A percentile compares a stretch with the other conserved stretches of the same genome.
Evolutionary conservation across 495 filamentous ascomycete species (phyloP).

Genomic region (Aspergillus saccharolyticus): DNA sequence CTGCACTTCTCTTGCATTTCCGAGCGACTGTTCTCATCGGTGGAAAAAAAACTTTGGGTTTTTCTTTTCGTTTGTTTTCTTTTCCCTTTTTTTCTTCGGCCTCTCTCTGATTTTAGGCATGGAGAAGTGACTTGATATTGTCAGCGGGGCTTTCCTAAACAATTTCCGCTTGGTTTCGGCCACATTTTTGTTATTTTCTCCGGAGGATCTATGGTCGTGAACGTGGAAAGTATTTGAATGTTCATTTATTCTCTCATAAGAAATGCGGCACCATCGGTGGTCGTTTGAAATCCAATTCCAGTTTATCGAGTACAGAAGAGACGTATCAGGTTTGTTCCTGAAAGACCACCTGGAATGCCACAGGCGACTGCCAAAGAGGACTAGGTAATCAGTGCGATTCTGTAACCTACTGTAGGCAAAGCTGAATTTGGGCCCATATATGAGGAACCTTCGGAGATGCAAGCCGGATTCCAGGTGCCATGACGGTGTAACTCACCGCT

Average conservation of each 20-base stretch:
- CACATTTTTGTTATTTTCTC: neutral
- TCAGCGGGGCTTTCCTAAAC: slow-evolving; percentile 8
- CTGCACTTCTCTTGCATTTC: slow-evolving; percentile 31
- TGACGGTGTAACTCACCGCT: neutral
- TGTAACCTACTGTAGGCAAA: too few relatives aligned
- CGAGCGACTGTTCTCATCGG: slow-evolving; percentile 31
- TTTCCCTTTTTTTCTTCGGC: too few relatives aligned
- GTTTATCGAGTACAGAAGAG: neutral
- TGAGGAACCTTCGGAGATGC: neutral
- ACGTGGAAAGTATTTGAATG: neutral
- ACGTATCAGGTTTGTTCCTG: neutral
- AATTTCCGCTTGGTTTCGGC: slow-evolving; percentile 19
- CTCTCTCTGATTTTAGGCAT: too few relatives aligned
- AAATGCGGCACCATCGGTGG: neutral
- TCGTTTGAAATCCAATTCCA: neutral
- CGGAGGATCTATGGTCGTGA: slow-evolving; percentile 2
- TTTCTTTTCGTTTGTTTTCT: too few relatives aligned
- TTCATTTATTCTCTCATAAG: neutral
- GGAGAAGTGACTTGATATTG: too few relatives aligned
- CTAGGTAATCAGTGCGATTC: neutral
- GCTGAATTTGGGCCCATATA: neutral
- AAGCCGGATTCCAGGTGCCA: neutral
- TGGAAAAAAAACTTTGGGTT: slow-evolving; percentile 19
- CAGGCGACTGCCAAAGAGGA: neutral
- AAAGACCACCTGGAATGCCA: neutral